A percentile compares a stretch with the other conserved stretches of the same genome.
Evolutionary conservation across 306 rosid species (phyloP).

Genomic region (Trifolium dubium): DNA sequence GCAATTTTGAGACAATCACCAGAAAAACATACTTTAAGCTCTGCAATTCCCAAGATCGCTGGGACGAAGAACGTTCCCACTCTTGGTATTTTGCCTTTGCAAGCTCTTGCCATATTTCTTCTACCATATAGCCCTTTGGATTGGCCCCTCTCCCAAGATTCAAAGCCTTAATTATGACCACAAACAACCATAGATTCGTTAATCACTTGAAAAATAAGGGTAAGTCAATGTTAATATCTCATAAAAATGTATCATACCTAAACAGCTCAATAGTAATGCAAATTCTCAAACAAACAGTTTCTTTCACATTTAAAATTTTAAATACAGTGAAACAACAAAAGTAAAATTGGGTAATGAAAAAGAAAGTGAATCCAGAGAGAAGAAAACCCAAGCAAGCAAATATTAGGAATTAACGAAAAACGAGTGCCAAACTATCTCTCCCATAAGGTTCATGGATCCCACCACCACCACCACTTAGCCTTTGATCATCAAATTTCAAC

Average conservation of each 20-base stretch:
- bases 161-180: constrained; percentile 68
- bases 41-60: constrained; percentile 81
- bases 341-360: neutral
- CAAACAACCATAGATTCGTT: constrained; percentile 9
- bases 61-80: constrained; percentile 77
- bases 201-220: neutral
- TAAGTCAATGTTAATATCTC: constrained; percentile 3
- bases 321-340: neutral
- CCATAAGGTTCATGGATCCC: neutral
- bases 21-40: constrained; percentile 57
- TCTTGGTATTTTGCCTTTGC: constrained; percentile 83
- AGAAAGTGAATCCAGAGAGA: neutral
- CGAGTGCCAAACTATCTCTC: neutral
- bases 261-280: neutral
- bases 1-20: constrained; percentile 50
- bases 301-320: neutral
- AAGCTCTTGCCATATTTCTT: constrained; percentile 93
- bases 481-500: constrained; percentile 4
- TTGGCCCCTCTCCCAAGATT: constrained; percentile 93
- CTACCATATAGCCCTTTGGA: constrained; percentile 79
- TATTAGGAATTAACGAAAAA: neutral
- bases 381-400: neutral
- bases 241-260: neutral
- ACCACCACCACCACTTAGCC: neutral
- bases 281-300: neutral